Base-by-base conservation (phyloP, 2,329 filamentous ascomycete genomes). In the Pseudogymnoascus sp. region DNA sequence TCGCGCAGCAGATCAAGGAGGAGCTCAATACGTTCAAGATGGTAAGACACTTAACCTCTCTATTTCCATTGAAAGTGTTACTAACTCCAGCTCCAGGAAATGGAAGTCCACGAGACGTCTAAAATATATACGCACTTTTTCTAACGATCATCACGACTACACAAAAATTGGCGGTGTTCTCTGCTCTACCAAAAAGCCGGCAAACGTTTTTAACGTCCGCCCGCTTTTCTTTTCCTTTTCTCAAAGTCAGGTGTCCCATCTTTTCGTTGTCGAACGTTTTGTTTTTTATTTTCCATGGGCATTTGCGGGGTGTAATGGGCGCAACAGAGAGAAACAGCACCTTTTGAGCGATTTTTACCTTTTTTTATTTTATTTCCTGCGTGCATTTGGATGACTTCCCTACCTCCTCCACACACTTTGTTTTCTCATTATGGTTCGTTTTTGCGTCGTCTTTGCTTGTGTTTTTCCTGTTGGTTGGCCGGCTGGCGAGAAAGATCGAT, bases 61-160 rank as follows among this genome's bases (percentile, higher is more conserved):
- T 67, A 0, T 45, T 2, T 54, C 1, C 12, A n/a, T 29, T 60
- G 37, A 63, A 62, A 66, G 37, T 34, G 54, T 60, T 67, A 68
- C 80, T 84, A 75, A 84, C 70, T 40, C 7, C 29, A n/a, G 11
- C 18, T 62, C 40, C 67, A 97, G 95, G 95, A 99, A 80, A 99
- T 99, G 95, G 95, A 97, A 81, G 95, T 99, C 72, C 95, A 99
- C 76, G 95, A 97, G 78, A 91, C 89, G 75, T 97, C 95, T 69
- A 99, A 97, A 81, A 93, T 97, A 73, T 97, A 99, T 82, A 99
- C 95, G 71, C 95, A 99, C 83, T 99, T 99, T 84, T 97, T 99
- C 83, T 99, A 61, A 66, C 65, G 31, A 66, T 61, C 34, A 66
- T 66, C 12, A 65, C 29, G 51, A 57, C 51, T 34, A 57, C 51